Evolutionary conservation across 305 asterid species (phyloP).

Genomic region (Striga hermonthica): DNA sequence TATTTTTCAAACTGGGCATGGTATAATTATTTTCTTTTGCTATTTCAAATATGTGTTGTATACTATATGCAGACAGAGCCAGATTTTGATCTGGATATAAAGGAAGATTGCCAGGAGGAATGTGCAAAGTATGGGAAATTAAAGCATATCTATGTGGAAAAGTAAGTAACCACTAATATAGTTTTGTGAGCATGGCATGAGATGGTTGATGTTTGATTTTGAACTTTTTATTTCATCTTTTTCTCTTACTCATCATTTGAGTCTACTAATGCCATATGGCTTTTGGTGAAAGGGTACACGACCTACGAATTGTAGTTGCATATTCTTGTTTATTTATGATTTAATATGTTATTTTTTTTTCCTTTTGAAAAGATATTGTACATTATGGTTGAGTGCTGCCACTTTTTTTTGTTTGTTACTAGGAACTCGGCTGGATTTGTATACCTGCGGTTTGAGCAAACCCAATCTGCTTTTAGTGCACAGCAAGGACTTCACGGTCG

Average conservation of each 20-base stretch:
- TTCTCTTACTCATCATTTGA: neutral
- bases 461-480: slow-evolving; percentile 55
- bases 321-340: no score
- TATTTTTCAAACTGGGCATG: no score
- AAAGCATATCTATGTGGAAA: slow-evolving; percentile 65
- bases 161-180: slow-evolving; percentile 38
- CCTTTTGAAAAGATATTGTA: no score
- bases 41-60: slow-evolving; percentile 20
- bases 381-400: no score
- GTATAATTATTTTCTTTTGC: neutral
- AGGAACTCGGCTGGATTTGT: slow-evolving; percentile 67
- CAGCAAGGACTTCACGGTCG: slow-evolving; percentile 73
- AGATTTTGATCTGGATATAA: slow-evolving; percentile 69
- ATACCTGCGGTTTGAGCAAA: slow-evolving; percentile 59
- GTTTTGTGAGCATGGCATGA: no score
- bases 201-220: no score
- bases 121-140: slow-evolving; percentile 59
- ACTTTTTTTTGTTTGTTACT: neutral
- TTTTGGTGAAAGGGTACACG: no score
- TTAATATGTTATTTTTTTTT: no score
- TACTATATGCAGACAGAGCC: slow-evolving; percentile 53
- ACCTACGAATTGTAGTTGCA: no score
- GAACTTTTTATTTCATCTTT: neutral
- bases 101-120: slow-evolving; percentile 66
- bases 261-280: neutral